These are phyloP conservation scores for Artomyces pyxidatus DNA, from an alignment of 768 basidiomycete genomes.

Conservation along the genomic window DNA sequence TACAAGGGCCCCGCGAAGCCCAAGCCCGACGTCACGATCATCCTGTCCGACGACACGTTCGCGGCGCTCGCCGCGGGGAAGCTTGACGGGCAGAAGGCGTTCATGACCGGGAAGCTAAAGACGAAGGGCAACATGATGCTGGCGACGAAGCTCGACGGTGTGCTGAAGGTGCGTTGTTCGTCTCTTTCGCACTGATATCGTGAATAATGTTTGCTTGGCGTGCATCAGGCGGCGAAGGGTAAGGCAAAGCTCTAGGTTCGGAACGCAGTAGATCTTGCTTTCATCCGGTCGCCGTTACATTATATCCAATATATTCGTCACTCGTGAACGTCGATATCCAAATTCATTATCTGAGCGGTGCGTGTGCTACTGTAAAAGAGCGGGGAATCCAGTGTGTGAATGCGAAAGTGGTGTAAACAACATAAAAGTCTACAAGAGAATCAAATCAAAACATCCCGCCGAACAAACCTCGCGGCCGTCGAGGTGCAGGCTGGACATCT, in stretches of 20 bases:
- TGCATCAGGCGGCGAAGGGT: conserved; percentile 7
- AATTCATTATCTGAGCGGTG: background rate
- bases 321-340: background rate
- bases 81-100: conserved; percentile 90
- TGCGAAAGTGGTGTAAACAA: background rate
- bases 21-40: conserved; percentile 79
- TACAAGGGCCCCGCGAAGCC: conserved; percentile 48
- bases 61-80: conserved; percentile 64
- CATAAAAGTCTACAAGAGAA: background rate
- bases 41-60: conserved; percentile 71
- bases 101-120: conserved; percentile 93
- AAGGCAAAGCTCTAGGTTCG: conserved; percentile 12
- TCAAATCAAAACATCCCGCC: conserved; percentile 48
- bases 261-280: too few species aligned
- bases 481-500: conserved; percentile 66
- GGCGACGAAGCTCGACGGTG: conserved; percentile 79
- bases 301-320: background rate
- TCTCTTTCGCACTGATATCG: too few species aligned
- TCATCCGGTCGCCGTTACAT: background rate
- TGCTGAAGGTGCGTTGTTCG: conserved; percentile 58
- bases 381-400: background rate
- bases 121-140: conserved; percentile 91
- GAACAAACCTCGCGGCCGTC: conserved; percentile 74
- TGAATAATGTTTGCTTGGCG: too few species aligned
- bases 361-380: background rate